Evolutionary conservation across 2,329 filamentous ascomycete species (phyloP), one percentile per base, ranked within the genome.

Genomic region (Pseudopyricularia cyperi): DNA sequence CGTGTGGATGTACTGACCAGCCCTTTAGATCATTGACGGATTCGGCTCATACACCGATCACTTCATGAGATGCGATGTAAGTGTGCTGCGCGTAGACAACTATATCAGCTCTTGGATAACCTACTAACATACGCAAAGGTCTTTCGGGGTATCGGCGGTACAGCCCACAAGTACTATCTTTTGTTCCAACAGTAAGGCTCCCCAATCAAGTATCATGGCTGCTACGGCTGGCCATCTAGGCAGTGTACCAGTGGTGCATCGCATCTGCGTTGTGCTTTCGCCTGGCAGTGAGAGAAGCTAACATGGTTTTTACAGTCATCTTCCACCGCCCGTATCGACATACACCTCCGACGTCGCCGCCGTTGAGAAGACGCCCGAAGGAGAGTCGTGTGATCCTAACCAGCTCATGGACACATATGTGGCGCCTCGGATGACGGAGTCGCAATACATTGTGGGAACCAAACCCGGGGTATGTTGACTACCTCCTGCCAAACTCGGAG

Each of bases 81-180:
- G 59, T 49, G 7, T 9, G n/a, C 17, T 30, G 17, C 32, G 19
- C 19, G 4, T 34, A 11, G 7, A 22, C 2, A 9, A 19, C 37
- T 22, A 42, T 7, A 22, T 42, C 8, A n/a, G 2, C 17, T 1
- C 17, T 22, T 14, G 19, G 32, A 7, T 30, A 42, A 4, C 28
- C 24, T 26, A 35, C 34, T 42, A 4, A 42, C 37, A 42, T 19
- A 42, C 37, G n/a, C 4, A 7, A 50, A 88, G 47, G 89, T 98
- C 6, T 97, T 98, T 67, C 85, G 86, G 46, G 93, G 93, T 19
- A 80, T 98, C 53, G 93, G 93, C 5, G 89, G 87, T 32, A 82
- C 90, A 52, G 93, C 93, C 1, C 94, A 93, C 74, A 98, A 98
- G 68, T 97, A 97, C 68, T 98, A 98, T 65, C 80, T 97, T 77